Percentiles rank a stretch among this genome's conserved stretches.
phyloP scores from a whole-genome alignment of 352 stramenopile genomes.

The Elongisporangium senticosum region DNA sequence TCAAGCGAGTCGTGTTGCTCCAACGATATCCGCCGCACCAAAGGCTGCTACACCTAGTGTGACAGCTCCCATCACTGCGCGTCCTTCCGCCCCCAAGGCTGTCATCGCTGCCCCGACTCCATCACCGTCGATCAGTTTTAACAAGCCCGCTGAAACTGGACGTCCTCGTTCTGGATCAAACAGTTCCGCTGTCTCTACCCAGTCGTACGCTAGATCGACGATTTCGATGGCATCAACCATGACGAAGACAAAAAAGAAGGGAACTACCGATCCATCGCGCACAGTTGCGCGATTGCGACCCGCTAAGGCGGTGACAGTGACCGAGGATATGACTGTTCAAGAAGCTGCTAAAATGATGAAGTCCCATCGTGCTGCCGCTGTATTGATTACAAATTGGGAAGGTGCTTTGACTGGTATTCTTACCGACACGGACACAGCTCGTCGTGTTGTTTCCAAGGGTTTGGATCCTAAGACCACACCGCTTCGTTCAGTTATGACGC shows the following conservation, averaged over 20 bases:
- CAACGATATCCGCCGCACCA: constrained; percentile 1
- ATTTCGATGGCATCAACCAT: constrained; percentile 77
- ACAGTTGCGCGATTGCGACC: constrained; percentile 75
- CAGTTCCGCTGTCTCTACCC: constrained; percentile 62
- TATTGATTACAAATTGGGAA: constrained; percentile 86
- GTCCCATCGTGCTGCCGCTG: constrained; percentile 86
- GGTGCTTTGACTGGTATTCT: constrained; percentile 92
- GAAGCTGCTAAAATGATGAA: constrained; percentile 89
- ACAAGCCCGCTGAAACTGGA: constrained; percentile 2
- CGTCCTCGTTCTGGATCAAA: constrained; percentile 66
- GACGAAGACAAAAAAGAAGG: constrained; percentile 61
- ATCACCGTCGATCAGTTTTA: neutral
- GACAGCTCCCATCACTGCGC: neutral
- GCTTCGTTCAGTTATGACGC: constrained; percentile 83
- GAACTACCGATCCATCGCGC: constrained; percentile 43
- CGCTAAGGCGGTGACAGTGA: constrained; percentile 87
- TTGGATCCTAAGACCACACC: constrained; percentile 58
- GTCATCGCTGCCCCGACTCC: neutral
- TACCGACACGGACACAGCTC: constrained; percentile 88
- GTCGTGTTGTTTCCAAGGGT: constrained; percentile 72
- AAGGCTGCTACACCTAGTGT: constrained; percentile 24
- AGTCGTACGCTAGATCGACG: constrained; percentile 77
- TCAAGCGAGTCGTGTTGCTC: constrained; percentile 1
- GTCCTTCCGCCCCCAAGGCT: neutral
- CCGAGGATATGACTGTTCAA: constrained; percentile 71